Percentiles rank a stretch among this genome's conserved stretches.
These are phyloP conservation scores for Xylaria polymorpha DNA, from an alignment of 2,329 filamentous ascomycete genomes.

Conservation along the genomic window DNA sequence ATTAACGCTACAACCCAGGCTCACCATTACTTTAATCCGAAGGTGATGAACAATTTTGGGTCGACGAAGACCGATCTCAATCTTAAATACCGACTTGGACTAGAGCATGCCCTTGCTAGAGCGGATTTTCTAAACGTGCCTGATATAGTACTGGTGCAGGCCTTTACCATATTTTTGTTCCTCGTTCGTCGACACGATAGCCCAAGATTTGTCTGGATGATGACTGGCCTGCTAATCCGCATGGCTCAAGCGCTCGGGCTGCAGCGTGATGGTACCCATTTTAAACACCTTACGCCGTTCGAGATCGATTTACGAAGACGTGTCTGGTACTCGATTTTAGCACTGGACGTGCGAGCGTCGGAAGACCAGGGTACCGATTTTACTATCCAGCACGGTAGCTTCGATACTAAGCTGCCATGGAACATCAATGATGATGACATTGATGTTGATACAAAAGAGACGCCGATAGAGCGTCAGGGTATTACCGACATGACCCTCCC, in stretches of 20 bases:
- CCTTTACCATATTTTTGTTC: slow-evolving; percentile 62
- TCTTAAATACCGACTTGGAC: slow-evolving; percentile 55
- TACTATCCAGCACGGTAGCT: slow-evolving; percentile 66
- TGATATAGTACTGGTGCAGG: slow-evolving; percentile 64
- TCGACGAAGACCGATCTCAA: slow-evolving; percentile 54
- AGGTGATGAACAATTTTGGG: slow-evolving; percentile 54
- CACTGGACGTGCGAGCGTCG: slow-evolving; percentile 69
- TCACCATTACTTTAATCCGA: neutral
- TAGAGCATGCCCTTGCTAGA: slow-evolving; percentile 60
- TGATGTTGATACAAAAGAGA: slow-evolving; percentile 49
- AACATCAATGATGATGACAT: slow-evolving; percentile 64
- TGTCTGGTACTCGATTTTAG: slow-evolving; percentile 70
- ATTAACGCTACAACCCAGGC: neutral
- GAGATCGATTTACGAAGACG: slow-evolving; percentile 69
- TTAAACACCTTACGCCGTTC: slow-evolving; percentile 64
- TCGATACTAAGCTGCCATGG: slow-evolving; percentile 66
- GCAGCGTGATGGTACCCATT: slow-evolving; percentile 68
- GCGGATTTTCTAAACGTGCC: slow-evolving; percentile 63
- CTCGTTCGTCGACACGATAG: slow-evolving; percentile 61
- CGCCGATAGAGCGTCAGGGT: slow-evolving; percentile 54
- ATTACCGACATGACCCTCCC: slow-evolving; percentile 60
- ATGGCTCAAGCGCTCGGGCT: slow-evolving; percentile 70
- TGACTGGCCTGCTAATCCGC: slow-evolving; percentile 67
- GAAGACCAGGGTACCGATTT: slow-evolving; percentile 73
- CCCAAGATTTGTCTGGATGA: slow-evolving; percentile 62